Evolutionary conservation across 2,329 filamentous ascomycete genomes (phyloP), one percentile per base, ranked within the genome.

Genomic region (Ascosphaera aggregata): DNA sequence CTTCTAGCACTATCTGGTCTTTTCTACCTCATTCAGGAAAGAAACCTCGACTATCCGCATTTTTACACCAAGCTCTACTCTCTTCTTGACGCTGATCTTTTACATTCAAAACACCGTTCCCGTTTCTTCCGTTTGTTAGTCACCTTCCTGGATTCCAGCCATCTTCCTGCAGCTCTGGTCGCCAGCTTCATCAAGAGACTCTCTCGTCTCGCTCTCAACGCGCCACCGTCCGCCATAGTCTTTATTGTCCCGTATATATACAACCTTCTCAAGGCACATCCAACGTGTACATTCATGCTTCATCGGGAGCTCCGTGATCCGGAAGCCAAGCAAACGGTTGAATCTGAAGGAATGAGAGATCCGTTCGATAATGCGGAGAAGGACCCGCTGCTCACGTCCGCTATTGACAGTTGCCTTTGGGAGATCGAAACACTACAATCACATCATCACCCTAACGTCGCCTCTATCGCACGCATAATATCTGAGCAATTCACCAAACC

Each of bases 171-270:
- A 3, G 73, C 76, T 3, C 65, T 98, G 31, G 80, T 98, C 2
- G 86, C 89, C 9, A 93, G 84, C 57, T 98, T 98, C 58, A 75
- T 98, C 61, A 98, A 98, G 60, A 72, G 81, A n/a, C 67, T 98
- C 7, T 73, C 84, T 2, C 69, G 86, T 39, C 65, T 95, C 30
- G 71, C 80, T 13, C 67, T 98, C n/a, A 75, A 80, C 50, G 85
- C 82, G 0, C 86, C 91, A 2, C 89, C 91, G 2, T 74, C 80
- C 24, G 85, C 82, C 20, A 78, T 95, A 39, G 85, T 95, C 13
- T 76, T 75, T 40, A 74, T 93, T 36, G 67, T 95, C 8, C 91
- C 89, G 1, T 94, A 82, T 74, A 75, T 86, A 39, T 98, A 98
- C 64, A 98, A 98, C 58, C 68, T 93, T 47, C 68, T 98, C 54